A percentile compares a stretch with the other conserved stretches of the same genome.
phyloP scores from a whole-genome alignment of 2,329 filamentous ascomycete genomes.

The Scopulariopsis brevicaulis region DNA sequence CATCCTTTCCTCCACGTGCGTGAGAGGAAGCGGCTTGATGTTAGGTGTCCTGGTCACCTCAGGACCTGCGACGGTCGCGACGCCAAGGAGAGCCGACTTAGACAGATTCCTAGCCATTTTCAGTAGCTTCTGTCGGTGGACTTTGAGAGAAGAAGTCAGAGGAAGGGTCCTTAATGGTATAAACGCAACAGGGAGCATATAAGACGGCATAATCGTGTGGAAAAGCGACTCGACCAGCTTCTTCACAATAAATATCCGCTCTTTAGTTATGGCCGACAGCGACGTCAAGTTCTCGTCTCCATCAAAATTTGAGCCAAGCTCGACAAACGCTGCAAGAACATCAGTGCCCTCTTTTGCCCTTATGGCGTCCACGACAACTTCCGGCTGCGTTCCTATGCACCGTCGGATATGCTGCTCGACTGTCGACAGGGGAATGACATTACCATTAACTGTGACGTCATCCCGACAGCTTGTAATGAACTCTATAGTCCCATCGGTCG shows the following conservation, averaged over 20 bases:
- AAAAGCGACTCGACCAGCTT: conserved; percentile 30
- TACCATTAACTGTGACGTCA: conserved; percentile 25
- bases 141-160: conserved; percentile 35
- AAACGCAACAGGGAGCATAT: conserved; percentile 34
- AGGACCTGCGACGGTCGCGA: conserved; percentile 24
- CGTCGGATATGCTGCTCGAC: conserved; percentile 35
- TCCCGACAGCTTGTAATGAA: conserved; percentile 32
- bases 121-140: conserved; percentile 35
- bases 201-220: conserved; percentile 21
- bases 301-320: conserved; percentile 28
- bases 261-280: conserved; percentile 25
- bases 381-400: conserved; percentile 31
- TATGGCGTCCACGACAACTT: conserved; percentile 36
- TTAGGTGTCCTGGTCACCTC: conserved; percentile 21
- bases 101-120: conserved; percentile 29
- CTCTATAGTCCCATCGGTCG: conserved; percentile 34
- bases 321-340: conserved; percentile 35
- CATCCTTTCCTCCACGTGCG: conserved; percentile 33
- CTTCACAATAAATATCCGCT: conserved; percentile 29
- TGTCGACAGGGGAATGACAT: conserved; percentile 25
- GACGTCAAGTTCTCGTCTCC: conserved; percentile 24
- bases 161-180: conserved; percentile 36
- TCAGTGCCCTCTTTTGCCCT: conserved; percentile 29
- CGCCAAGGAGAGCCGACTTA: conserved; percentile 27
- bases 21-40: conserved; percentile 34